phyloP scores from a whole-genome alignment of 2,329 filamentous ascomycete species.

The Phoma sp. region DNA sequence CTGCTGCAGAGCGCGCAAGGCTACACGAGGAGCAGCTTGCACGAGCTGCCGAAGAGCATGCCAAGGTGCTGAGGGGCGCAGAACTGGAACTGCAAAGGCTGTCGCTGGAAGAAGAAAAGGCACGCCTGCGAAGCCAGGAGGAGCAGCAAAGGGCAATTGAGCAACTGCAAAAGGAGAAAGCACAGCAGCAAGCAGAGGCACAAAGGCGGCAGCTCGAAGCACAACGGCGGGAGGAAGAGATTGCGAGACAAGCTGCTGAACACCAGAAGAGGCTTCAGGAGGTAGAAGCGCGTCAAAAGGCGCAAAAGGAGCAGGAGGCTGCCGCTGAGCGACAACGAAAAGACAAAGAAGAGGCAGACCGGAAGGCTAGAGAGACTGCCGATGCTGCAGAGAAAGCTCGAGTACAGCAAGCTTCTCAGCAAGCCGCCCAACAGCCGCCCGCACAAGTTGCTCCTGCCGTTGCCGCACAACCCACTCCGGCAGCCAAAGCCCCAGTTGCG shows the following conservation, averaged over 20 bases:
- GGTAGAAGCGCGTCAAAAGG: conserved; percentile 40
- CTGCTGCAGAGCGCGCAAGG: conserved; percentile 68
- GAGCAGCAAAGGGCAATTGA: conserved; percentile 50
- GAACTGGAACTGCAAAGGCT: conserved; percentile 62
- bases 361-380: conserved; percentile 38
- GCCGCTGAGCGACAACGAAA: conserved; percentile 35
- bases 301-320: conserved; percentile 41
- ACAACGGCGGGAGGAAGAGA: conserved; percentile 43
- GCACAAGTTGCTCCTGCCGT: conserved; percentile 15
- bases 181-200: conserved; percentile 50
- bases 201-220: conserved; percentile 45
- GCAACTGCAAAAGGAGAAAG: conserved; percentile 53
- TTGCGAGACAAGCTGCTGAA: conserved; percentile 35
- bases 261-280: conserved; percentile 40
- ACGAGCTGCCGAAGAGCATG: conserved; percentile 70
- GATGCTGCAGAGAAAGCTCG: conserved; percentile 36
- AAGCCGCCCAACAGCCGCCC: conserved; percentile 10
- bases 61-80: conserved; percentile 66
- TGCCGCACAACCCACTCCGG: conserved; percentile 3
- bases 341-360: conserved; percentile 41
- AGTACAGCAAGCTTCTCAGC: conserved; percentile 24
- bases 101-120: conserved; percentile 51
- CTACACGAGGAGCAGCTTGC: conserved; percentile 71
- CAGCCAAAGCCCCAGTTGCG: conserved; percentile 8
- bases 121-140: conserved; percentile 43